Evolutionary conservation across 495 filamentous ascomycete genomes (phyloP).

Genomic region (Penicillium mononematosum): DNA sequence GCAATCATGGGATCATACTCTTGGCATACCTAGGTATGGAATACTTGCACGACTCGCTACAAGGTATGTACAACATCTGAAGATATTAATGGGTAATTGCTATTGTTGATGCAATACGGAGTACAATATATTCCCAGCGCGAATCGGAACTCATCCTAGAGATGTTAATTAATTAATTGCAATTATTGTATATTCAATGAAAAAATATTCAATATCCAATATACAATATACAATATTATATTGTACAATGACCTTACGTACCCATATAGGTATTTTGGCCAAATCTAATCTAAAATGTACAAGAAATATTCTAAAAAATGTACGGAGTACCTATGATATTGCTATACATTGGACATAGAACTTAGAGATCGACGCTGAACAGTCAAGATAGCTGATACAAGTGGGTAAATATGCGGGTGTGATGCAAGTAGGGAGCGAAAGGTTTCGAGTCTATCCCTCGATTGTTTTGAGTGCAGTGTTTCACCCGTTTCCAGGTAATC

Average conservation of each 20-base stretch:
- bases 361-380: neutral
- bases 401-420: neutral
- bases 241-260: neutral
- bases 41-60: neutral
- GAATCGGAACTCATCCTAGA: neutral
- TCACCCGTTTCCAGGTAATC: neutral
- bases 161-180: neutral
- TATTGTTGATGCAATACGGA: neutral
- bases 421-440: neutral
- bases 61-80: neutral
- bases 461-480: neutral
- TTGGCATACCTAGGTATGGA: neutral
- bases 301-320: neutral
- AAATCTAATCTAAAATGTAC: neutral
- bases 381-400: neutral
- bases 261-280: neutral
- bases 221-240: neutral
- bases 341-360: neutral
- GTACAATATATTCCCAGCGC: neutral
- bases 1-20: constrained; percentile 13
- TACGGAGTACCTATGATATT: neutral
- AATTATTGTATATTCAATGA: neutral
- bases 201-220: too few relatives aligned
- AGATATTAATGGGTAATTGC: neutral
- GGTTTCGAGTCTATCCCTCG: neutral